These are phyloP conservation scores for Lignosus rhinocerotis DNA, from an alignment of 1,284 basidiomycete genomes.

Conservation along the genomic window DNA sequence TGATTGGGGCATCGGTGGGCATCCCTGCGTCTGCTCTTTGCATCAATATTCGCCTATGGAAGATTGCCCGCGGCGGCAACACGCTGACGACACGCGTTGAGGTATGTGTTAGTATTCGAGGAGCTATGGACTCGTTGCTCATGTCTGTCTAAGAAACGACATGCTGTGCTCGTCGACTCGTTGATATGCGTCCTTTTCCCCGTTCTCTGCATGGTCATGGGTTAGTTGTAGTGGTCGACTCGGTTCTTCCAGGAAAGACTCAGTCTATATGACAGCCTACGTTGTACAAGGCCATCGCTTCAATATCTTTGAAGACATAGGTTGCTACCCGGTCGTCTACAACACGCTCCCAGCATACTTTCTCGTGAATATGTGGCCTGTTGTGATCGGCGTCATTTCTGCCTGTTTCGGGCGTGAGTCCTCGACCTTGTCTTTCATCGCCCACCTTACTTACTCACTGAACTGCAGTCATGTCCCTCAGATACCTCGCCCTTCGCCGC, in stretches of 20 bases:
- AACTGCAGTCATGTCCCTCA: slow-evolving; percentile 38
- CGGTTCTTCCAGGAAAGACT: too few species aligned
- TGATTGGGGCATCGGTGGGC: slow-evolving; percentile 41
- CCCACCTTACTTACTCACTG: slow-evolving; percentile 18
- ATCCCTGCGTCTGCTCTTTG: slow-evolving; percentile 36
- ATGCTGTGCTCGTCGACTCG: slow-evolving; percentile 37
- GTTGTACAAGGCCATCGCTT: slow-evolving; percentile 45
- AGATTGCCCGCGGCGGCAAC: too few species aligned
- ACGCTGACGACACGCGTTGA: too few species aligned
- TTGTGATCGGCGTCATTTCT: slow-evolving; percentile 30
- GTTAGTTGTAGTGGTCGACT: too few species aligned
- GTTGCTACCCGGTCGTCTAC: slow-evolving; percentile 44
- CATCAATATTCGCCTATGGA: too few species aligned
- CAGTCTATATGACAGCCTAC: slow-evolving; percentile 25
- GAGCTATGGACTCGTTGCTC: too few species aligned
- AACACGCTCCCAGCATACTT: slow-evolving; percentile 37
- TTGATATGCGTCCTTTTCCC: slow-evolving; percentile 40
- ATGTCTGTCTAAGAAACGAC: slow-evolving; percentile 27
- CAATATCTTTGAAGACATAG: slow-evolving; percentile 46
- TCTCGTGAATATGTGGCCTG: slow-evolving; percentile 24
- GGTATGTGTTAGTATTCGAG: neutral
- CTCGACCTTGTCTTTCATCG: neutral
- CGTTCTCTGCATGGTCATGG: slow-evolving; percentile 34
- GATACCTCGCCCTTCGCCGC: neutral
- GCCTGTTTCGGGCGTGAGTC: slow-evolving; percentile 35